phyloP scores from a whole-genome alignment of 2,329 filamentous ascomycete species.

The Aspergillus arachidicola region DNA sequence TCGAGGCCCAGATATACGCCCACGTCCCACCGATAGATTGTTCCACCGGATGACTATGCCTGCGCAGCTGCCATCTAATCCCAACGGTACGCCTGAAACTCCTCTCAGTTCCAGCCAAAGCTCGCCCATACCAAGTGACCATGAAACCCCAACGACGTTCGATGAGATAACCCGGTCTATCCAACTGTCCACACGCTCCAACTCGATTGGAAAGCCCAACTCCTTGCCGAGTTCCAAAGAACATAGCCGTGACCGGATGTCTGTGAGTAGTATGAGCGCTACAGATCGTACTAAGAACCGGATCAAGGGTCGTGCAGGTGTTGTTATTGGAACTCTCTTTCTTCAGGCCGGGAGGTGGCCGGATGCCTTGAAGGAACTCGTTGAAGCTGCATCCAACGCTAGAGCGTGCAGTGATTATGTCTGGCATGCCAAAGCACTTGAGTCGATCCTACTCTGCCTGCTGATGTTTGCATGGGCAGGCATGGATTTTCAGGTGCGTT shows the following conservation, averaged over 20 bases:
- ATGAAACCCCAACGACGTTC: slow-evolving; percentile 57
- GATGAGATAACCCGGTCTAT: slow-evolving; percentile 54
- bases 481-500: slow-evolving; percentile 67
- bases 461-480: slow-evolving; percentile 82
- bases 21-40: slow-evolving; percentile 56
- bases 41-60: slow-evolving; percentile 82
- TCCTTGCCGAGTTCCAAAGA: slow-evolving; percentile 51
- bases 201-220: slow-evolving; percentile 39
- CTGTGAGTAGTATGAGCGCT: slow-evolving; percentile 70
- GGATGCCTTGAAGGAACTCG: slow-evolving; percentile 81
- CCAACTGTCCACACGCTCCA: slow-evolving; percentile 40
- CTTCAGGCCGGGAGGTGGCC: slow-evolving; percentile 87
- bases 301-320: slow-evolving; percentile 75
- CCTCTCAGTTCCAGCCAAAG: slow-evolving; percentile 40
- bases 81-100: slow-evolving; percentile 36
- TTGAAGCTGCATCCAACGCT: slow-evolving; percentile 76
- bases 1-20: slow-evolving; percentile 54
- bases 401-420: slow-evolving; percentile 84
- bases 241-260: slow-evolving; percentile 62
- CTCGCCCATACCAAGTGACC: slow-evolving; percentile 39
- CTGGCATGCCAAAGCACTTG: slow-evolving; percentile 96
- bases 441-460: slow-evolving; percentile 80
- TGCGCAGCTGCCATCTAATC: slow-evolving; percentile 54
- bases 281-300: slow-evolving; percentile 79
- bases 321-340: slow-evolving; percentile 82